A percentile compares a stretch with the other conserved stretches of the same genome.
phyloP scores from a whole-genome alignment of 257 asterid species.

The Nicotiana tabacum region DNA sequence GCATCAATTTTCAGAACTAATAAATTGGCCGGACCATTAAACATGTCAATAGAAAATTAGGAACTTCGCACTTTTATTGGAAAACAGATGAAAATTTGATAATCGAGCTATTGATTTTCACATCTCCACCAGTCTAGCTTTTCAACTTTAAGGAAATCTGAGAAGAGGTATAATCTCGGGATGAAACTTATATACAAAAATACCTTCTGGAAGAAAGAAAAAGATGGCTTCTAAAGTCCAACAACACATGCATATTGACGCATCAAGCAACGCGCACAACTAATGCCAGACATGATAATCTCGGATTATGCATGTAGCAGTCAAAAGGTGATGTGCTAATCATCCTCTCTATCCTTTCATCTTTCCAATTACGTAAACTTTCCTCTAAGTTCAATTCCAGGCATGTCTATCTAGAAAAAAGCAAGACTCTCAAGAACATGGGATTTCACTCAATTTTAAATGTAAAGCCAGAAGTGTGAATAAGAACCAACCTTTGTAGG shows the following conservation, averaged over 20 bases:
- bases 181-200: background rate
- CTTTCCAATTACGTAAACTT: background rate
- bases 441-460: background rate
- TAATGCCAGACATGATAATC: conserved; percentile 2
- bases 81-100: conserved; percentile 3
- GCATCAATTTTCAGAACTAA: background rate
- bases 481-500: conserved; percentile 53
- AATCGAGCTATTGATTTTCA: background rate
- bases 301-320: background rate
- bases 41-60: background rate
- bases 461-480: background rate
- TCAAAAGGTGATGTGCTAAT: background rate
- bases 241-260: background rate
- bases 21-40: background rate
- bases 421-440: background rate
- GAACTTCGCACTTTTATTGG: background rate
- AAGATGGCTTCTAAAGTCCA: background rate
- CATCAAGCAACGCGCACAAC: background rate
- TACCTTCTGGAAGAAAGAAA: background rate
- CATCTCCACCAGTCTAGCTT: background rate
- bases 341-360: background rate
- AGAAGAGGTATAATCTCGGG: background rate
- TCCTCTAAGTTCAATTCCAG: background rate
- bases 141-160: background rate
- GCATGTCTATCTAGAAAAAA: background rate